Evolutionary conservation across 768 basidiomycete species (phyloP).

Genomic region (Calocybe indica): DNA sequence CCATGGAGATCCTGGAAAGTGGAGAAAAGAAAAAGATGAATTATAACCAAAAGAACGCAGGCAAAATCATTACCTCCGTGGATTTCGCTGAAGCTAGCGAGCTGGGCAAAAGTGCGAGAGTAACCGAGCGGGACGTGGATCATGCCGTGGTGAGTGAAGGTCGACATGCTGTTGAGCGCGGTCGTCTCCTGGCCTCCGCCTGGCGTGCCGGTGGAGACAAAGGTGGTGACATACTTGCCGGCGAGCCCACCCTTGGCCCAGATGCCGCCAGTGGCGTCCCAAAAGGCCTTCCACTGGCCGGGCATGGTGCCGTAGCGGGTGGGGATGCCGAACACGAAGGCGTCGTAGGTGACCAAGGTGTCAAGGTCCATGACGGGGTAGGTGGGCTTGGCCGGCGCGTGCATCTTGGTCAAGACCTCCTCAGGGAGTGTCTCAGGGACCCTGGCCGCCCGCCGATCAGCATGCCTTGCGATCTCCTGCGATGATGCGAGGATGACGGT

Average conservation of each 20-base stretch:
- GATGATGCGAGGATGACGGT: background rate
- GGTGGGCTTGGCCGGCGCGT: slow-evolving; percentile 63
- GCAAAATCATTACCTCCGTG: slow-evolving; percentile 47
- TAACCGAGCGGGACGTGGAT: slow-evolving; percentile 73
- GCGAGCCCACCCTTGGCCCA: slow-evolving; percentile 55
- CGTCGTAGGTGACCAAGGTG: slow-evolving; percentile 56
- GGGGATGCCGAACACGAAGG: slow-evolving; percentile 70
- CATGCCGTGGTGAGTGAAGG: slow-evolving; percentile 69
- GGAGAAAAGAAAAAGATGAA: background rate
- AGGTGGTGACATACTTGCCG: slow-evolving; percentile 73
- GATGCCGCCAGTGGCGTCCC: slow-evolving; percentile 68
- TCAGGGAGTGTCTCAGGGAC: slow-evolving; percentile 73
- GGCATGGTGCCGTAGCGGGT: slow-evolving; percentile 81
- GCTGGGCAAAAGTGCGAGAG: slow-evolving; percentile 31
- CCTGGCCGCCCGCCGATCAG: slow-evolving; percentile 25
- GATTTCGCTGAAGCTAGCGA: slow-evolving; percentile 41
- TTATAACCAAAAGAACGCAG: background rate
- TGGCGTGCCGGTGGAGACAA: slow-evolving; percentile 65
- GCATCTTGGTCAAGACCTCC: slow-evolving; percentile 62
- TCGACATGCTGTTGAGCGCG: slow-evolving; percentile 42
- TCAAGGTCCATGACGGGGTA: slow-evolving; percentile 63
- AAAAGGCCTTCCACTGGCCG: slow-evolving; percentile 79
- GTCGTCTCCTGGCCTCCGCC: slow-evolving; percentile 82
- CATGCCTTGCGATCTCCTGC: background rate
- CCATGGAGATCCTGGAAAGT: slow-evolving; percentile 60